Percentiles rank a stretch among this genome's conserved stretches.
phyloP scores from a whole-genome alignment of 2,329 filamentous ascomycete species.

The Fusarium continuum region DNA sequence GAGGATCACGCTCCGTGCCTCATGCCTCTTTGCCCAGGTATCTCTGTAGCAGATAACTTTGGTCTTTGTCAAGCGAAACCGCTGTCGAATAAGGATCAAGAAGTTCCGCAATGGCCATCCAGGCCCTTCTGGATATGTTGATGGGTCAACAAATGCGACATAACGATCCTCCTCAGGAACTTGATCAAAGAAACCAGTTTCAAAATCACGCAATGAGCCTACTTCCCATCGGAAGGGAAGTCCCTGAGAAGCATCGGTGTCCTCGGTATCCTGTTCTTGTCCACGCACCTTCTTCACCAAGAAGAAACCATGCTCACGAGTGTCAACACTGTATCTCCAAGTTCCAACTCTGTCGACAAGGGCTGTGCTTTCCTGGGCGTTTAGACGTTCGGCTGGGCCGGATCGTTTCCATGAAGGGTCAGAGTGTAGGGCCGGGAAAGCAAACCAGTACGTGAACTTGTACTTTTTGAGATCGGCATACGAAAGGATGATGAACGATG shows the following conservation, averaged over 20 bases:
- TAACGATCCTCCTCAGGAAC: constrained; percentile 78
- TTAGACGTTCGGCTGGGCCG: constrained; percentile 64
- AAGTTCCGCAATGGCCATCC: constrained; percentile 95
- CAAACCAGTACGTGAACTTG: constrained; percentile 98
- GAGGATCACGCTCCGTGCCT: constrained; percentile 83
- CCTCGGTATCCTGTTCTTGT: constrained; percentile 56
- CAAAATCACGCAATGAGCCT: constrained; percentile 78
- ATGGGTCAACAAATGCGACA: constrained; percentile 90
- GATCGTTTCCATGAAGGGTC: constrained; percentile 81
- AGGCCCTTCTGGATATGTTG: constrained; percentile 85
- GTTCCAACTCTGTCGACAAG: constrained; percentile 86
- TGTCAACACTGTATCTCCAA: constrained; percentile 85
- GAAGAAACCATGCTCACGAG: constrained; percentile 92
- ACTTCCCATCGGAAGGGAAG: constrained; percentile 81
- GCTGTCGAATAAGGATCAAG: constrained; percentile 81
- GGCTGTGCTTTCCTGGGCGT: constrained; percentile 74
- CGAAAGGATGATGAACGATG: constrained; percentile 88
- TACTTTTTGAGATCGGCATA: constrained; percentile 98
- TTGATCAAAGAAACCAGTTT: constrained; percentile 85
- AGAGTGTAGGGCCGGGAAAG: constrained; percentile 91
- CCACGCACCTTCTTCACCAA: constrained; percentile 79
- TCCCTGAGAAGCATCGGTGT: constrained; percentile 56
- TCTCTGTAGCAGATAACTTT: constrained; percentile 94
- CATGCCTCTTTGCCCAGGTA: constrained; percentile 77
- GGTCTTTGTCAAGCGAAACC: constrained; percentile 78